phyloP scores from a whole-genome alignment of 805 yeast species.

The Candida chauliodis region DNA sequence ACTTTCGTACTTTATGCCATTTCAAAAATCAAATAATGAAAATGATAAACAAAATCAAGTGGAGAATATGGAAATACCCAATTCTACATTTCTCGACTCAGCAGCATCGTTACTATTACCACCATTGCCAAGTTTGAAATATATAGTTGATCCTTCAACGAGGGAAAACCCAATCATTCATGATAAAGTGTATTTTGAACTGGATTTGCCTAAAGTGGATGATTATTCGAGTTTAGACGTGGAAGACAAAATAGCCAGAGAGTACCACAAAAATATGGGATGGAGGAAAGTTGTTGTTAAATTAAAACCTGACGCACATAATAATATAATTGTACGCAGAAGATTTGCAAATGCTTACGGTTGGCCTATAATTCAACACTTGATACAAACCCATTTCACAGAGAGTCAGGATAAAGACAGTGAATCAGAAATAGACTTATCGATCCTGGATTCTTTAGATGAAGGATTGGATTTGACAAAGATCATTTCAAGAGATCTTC shows the following conservation, averaged over 20 bases:
- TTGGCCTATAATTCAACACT: conserved; percentile 86
- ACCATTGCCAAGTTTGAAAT: conserved; percentile 70
- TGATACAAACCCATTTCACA: conserved; percentile 66
- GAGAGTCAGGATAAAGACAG: not conserved
- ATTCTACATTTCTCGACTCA: conserved; percentile 72
- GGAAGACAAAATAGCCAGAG: conserved; percentile 85
- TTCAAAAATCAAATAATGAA: conserved; percentile 27
- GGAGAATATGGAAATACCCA: conserved; percentile 46
- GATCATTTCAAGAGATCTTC: conserved; percentile 33
- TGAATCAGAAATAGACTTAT: not conserved
- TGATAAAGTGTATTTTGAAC: conserved; percentile 68
- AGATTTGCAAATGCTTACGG: conserved; percentile 92
- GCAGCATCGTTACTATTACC: conserved; percentile 77
- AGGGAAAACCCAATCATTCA: conserved; percentile 73
- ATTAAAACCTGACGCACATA: conserved; percentile 90
- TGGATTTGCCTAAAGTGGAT: conserved; percentile 51
- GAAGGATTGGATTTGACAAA: conserved; percentile 24
- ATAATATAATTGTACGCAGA: conserved; percentile 85
- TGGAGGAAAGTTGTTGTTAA: conserved; percentile 93
- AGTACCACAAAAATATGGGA: conserved; percentile 77
- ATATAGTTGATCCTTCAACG: conserved; percentile 60
- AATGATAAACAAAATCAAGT: conserved; percentile 14
- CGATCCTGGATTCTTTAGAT: conserved; percentile 20
- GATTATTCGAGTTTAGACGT: conserved; percentile 15
- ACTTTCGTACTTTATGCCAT: conserved; percentile 38